Conservation (phyloP, 179 eudicot species). For the Spergularia azorica region DNA sequence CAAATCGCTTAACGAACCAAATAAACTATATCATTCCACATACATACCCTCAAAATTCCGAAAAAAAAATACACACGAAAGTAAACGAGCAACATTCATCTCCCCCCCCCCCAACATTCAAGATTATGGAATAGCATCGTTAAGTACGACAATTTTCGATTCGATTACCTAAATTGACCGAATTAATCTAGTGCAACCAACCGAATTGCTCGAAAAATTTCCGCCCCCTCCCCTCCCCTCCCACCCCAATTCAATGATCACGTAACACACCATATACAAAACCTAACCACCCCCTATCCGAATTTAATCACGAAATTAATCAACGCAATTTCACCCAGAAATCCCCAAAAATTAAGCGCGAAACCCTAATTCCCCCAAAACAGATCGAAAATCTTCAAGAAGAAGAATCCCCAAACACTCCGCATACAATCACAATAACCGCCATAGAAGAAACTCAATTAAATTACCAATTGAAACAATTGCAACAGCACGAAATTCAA, state of each 20-base stretch:
- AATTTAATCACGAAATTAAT: background rate
- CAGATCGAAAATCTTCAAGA: conserved; percentile 10
- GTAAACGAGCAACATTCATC: too few species aligned
- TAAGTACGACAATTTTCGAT: too few species aligned
- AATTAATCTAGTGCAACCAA: conserved; percentile 3
- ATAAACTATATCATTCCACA: too few species aligned
- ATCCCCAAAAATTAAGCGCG: background rate
- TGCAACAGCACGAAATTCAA: background rate
- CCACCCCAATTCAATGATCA: background rate
- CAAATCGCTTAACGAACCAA: too few species aligned
- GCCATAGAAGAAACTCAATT: conserved; percentile 4
- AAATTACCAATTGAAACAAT: background rate
- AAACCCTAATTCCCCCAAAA: background rate
- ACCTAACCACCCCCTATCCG: background rate
- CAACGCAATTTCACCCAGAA: background rate
- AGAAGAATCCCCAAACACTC: too few species aligned
- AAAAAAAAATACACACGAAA: background rate
- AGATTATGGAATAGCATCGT: too few species aligned
- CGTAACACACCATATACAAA: background rate
- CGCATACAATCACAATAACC: too few species aligned
- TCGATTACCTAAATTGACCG: background rate
- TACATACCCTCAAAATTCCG: background rate
- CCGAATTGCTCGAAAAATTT: too few species aligned
- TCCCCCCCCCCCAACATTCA: too few species aligned
- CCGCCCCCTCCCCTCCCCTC: too few species aligned